Base-by-base conservation (phyloP, 2,329 filamentous ascomycete species). In the Penicillium polonicum region DNA sequence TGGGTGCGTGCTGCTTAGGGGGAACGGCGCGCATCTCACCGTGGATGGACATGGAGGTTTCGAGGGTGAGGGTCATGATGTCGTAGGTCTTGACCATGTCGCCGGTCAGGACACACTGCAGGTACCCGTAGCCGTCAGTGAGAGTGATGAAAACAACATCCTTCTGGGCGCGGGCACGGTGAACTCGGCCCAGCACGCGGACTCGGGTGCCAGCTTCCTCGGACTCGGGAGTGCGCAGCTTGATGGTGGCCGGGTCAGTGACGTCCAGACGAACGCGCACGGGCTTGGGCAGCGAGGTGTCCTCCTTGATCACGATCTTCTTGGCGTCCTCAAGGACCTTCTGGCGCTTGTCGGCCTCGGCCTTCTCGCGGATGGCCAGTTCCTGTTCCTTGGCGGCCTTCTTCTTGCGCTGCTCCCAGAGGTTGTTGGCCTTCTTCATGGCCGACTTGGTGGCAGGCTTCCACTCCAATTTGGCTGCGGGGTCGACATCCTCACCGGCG, bases 21-120 rank as follows among this genome's bases (percentile, higher is more conserved):
- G 89, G 92, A 5, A 96, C 88, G 69, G 89, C 84, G 72, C 85
- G 86, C 82, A 97, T 86, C 80, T 95, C 90, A 66, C 92, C 92
- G 60, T 86, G 86, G 57, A 97, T 85, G 68, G 87, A 87, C 71
- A 97, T 86, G 51, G 91, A 91, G n/a, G 91, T 94, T 78, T 93
- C 92, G 61, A 89, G 87, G 33, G 91, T 90, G 66, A 97, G 84
- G 25, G 89, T 92, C 67, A 96, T 80, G 61, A 91, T 90, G 71
- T 96, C 91, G 79, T 95, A 95, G n/a, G 90, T 93, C 81, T 91
- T 92, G 65, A 91, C 88, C 67, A 97, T 83, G 62, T 91, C 83
- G 57, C 92, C 92, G 3, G 86, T 84, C 65, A 97, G 80, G 61
- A 96, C 83, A 71, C 91, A 92, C 80, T 96, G 92, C 74, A 97